A percentile compares a stretch with the other conserved stretches of the same genome.
Evolutionary conservation across 2,329 filamentous ascomycete genomes (phyloP).

Genomic region (Pestalotiopsis sp.): DNA sequence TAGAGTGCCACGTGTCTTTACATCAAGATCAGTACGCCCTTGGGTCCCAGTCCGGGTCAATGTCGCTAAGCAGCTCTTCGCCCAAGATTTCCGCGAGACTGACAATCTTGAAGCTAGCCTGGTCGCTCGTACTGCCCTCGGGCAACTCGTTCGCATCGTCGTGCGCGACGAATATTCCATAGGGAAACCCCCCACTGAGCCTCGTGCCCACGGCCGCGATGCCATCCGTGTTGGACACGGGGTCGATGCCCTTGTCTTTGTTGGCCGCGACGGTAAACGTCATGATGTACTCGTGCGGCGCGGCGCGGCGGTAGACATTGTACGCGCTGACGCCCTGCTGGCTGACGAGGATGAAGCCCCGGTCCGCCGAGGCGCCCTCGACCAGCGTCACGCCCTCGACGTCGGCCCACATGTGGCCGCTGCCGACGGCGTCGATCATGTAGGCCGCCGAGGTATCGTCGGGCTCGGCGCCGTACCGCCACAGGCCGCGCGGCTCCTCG

Average conservation of each 20-base stretch:
- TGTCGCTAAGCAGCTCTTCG: constrained; percentile 33
- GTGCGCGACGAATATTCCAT: constrained; percentile 51
- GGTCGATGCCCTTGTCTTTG: constrained; percentile 40
- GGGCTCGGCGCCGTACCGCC: constrained; percentile 54
- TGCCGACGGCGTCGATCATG: constrained; percentile 43
- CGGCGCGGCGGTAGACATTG: constrained; percentile 49
- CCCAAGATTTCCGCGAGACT: constrained; percentile 41
- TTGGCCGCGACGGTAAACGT: constrained; percentile 50
- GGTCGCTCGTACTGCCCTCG: constrained; percentile 43
- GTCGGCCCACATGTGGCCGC: constrained; percentile 50
- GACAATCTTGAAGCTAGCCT: constrained; percentile 54
- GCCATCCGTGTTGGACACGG: constrained; percentile 56
- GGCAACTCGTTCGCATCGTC: constrained; percentile 55
- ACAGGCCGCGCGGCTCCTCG: constrained; percentile 53
- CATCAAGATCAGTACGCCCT: constrained; percentile 20
- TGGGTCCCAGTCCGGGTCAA: constrained; percentile 43
- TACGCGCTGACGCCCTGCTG: constrained; percentile 55
- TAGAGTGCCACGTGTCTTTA: not conserved
- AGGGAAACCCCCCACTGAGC: constrained; percentile 42
- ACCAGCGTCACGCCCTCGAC: constrained; percentile 57
- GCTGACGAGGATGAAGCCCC: constrained; percentile 53
- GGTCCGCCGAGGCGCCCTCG: constrained; percentile 40
- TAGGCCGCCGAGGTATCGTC: constrained; percentile 34
- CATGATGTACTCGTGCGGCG: constrained; percentile 49
- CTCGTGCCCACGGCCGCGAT: constrained; percentile 46